These are phyloP conservation scores for Plantago major DNA, from an alignment of 257 asterid species.

Conservation along the genomic window DNA sequence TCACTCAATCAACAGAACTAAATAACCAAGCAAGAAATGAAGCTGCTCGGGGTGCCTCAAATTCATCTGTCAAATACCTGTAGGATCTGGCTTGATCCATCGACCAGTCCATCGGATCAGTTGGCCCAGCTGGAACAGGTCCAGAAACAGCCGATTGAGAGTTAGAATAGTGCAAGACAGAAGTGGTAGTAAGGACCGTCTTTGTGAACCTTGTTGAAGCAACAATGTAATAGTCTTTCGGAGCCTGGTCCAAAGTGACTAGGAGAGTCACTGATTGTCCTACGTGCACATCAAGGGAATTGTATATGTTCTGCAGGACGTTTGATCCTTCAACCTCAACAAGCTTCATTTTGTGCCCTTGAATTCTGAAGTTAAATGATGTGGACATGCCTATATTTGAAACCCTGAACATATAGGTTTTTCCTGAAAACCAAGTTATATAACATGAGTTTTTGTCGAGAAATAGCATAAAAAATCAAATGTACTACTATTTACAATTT, in stretches of 20 bases:
- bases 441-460: too few species aligned
- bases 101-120: conserved; percentile 55
- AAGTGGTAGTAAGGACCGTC: conserved; percentile 39
- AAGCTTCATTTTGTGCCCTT: conserved; percentile 73
- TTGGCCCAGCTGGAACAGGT: conserved; percentile 63
- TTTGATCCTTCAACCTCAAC: conserved; percentile 97
- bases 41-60: too few species aligned
- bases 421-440: conserved; percentile 42
- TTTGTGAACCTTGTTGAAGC: conserved; percentile 75
- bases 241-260: conserved; percentile 66
- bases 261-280: conserved; percentile 81
- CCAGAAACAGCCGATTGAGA: conserved; percentile 61
- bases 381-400: conserved; percentile 75
- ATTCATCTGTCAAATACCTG: too few species aligned
- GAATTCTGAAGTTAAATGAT: conserved; percentile 79
- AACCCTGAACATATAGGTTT: conserved; percentile 83
- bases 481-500: too few species aligned
- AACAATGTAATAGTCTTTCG: conserved; percentile 77
- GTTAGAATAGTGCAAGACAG: conserved; percentile 64
- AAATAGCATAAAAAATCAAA: too few species aligned
- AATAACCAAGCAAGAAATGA: too few species aligned
- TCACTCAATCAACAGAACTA: too few species aligned
- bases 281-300: conserved; percentile 72
- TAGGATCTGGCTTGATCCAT: conserved; percentile 78
- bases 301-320: conserved; percentile 67